phyloP scores from a whole-genome alignment of 192 early-diverging fungal species.

The Backusella liffmaniae region DNA sequence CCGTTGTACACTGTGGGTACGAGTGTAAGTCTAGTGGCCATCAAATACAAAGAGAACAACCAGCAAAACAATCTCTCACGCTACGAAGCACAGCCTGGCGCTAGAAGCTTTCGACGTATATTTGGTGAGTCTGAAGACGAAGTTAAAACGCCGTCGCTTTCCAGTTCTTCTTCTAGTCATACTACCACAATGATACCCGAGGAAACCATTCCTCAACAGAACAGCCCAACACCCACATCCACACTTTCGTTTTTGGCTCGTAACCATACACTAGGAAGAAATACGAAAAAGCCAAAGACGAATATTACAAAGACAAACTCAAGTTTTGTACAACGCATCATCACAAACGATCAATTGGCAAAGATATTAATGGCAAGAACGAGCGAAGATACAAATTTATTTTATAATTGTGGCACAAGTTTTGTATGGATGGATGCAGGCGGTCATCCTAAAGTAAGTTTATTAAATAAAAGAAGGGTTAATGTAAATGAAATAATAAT shows the following conservation, averaged over 20 bases:
- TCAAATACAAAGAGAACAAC: conserved; percentile 57
- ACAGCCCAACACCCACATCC: conserved; percentile 23
- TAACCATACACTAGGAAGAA: conserved; percentile 14
- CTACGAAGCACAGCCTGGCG: conserved; percentile 31
- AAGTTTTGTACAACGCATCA: conserved; percentile 67
- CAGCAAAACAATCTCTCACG: conserved; percentile 15
- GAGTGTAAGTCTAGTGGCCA: conserved; percentile 48
- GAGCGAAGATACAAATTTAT: conserved; percentile 65
- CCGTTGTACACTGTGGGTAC: conserved; percentile 50
- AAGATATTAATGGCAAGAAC: conserved; percentile 55
- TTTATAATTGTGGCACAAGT: conserved; percentile 69
- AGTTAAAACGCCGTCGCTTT: conserved; percentile 12
- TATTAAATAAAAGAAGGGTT: background rate
- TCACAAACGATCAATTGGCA: conserved; percentile 69
- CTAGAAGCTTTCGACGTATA: conserved; percentile 26
- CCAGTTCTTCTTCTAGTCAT: conserved; percentile 5
- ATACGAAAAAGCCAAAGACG: conserved; percentile 49
- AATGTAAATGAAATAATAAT: background rate
- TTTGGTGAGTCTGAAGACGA: conserved; percentile 23
- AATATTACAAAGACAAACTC: conserved; percentile 76
- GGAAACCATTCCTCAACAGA: background rate
- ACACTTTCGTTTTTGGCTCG: conserved; percentile 24
- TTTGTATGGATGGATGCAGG: conserved; percentile 73
- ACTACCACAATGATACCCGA: background rate
- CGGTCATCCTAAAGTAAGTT: conserved; percentile 57